Evolutionary conservation across 148 eudicot species (phyloP).

Genomic region (Camellia granthamiana): DNA sequence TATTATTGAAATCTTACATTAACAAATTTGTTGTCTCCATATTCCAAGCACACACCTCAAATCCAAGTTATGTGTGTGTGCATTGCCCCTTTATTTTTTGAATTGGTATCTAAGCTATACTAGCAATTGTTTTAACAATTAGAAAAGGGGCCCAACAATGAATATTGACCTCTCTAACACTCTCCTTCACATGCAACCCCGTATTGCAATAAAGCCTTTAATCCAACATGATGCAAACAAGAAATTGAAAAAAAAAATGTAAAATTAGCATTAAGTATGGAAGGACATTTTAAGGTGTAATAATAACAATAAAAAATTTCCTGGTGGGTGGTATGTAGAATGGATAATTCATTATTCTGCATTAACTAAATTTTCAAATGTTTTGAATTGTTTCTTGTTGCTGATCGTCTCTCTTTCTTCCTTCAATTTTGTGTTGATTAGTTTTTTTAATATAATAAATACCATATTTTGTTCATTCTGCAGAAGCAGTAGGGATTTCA

Average conservation of each 20-base stretch:
- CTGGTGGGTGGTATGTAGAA: too few species aligned
- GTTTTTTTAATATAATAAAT: neutral
- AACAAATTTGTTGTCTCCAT: neutral
- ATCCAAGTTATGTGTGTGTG: neutral
- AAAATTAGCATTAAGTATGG: too few species aligned
- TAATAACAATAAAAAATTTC: too few species aligned
- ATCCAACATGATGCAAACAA: neutral
- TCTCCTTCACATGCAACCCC: too few species aligned
- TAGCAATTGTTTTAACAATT: neutral
- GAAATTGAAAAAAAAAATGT: too few species aligned
- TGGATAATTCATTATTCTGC: neutral
- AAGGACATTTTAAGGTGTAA: too few species aligned
- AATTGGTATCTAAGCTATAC: neutral
- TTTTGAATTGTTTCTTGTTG: neutral
- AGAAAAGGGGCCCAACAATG: too few species aligned
- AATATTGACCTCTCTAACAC: too few species aligned
- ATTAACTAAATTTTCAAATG: neutral
- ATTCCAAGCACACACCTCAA: neutral
- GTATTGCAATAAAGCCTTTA: too few species aligned
- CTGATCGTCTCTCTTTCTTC: neutral
- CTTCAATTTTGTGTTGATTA: neutral
- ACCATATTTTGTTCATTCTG: conserved; percentile 18
- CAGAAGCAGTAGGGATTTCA: conserved; percentile 76
- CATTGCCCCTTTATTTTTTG: neutral
- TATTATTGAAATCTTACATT: neutral